These are phyloP conservation scores for Rhododendron henanense DNA, from an alignment of 148 eudicot species.

Conservation along the genomic window DNA sequence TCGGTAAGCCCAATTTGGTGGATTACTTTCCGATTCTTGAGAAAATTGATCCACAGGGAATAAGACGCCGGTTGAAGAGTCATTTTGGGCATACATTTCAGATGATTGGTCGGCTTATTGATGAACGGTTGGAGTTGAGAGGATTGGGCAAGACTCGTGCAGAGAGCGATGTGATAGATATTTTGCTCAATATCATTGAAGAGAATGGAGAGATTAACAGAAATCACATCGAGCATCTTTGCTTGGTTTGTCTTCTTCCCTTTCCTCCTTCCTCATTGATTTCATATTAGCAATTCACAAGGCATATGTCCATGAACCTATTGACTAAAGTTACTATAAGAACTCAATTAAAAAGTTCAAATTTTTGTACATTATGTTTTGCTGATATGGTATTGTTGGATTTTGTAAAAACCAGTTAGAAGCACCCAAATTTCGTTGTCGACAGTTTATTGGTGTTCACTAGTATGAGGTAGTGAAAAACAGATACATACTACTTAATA, in stretches of 20 bases:
- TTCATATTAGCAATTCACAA: background rate
- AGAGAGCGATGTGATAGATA: background rate
- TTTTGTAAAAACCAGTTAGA: background rate
- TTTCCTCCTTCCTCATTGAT: background rate
- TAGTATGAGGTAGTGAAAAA: background rate
- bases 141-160: background rate
- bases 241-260: background rate
- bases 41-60: background rate
- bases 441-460: background rate
- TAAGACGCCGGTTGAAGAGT: background rate
- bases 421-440: background rate
- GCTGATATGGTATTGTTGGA: background rate
- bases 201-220: slow-evolving; percentile 2
- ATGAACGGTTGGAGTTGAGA: slow-evolving; percentile 6
- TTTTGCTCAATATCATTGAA: slow-evolving; percentile 6
- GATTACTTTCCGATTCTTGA: slow-evolving; percentile 14
- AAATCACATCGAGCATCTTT: slow-evolving; percentile 15
- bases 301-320: no score
- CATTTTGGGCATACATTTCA: slow-evolving; percentile 1
- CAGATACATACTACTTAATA: no score
- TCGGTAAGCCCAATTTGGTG: slow-evolving; percentile 12
- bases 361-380: no score
- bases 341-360: no score
- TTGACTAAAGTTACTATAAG: no score
- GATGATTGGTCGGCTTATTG: slow-evolving; percentile 8